Evolutionary conservation across 345 rosid species (phyloP).

Genomic region (Sisymbrium altissimum): DNA sequence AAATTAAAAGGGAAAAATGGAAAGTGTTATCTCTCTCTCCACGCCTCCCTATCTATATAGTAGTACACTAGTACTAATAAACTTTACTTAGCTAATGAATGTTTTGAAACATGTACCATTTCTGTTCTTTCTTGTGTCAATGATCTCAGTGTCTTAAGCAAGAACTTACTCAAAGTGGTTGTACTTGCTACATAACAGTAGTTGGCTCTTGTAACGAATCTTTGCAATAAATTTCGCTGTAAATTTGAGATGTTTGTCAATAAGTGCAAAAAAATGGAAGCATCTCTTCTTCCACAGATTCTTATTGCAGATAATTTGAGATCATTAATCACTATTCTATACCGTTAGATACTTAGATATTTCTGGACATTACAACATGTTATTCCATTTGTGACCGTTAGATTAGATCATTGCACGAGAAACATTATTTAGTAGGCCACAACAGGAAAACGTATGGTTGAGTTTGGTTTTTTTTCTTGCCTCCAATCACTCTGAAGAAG

Average conservation of each 20-base stretch:
- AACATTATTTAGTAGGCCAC: background rate
- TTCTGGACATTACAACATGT: background rate
- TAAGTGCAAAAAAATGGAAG: too few relatives aligned
- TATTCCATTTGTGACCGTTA: background rate
- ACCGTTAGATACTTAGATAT: conserved; percentile 20
- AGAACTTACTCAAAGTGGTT: too few relatives aligned
- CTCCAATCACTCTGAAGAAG: background rate
- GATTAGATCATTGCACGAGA: background rate
- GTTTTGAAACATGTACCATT: too few relatives aligned
- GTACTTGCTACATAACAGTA: too few relatives aligned
- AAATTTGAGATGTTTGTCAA: background rate
- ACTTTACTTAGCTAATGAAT: too few relatives aligned
- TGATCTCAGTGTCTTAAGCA: too few relatives aligned
- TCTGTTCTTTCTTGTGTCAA: too few relatives aligned
- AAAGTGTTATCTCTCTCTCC: background rate
- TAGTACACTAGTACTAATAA: too few relatives aligned
- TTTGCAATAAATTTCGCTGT: background rate
- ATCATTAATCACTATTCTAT: background rate
- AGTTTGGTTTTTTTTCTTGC: background rate
- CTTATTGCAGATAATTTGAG: too few relatives aligned
- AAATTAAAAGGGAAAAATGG: background rate
- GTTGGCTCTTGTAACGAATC: too few relatives aligned
- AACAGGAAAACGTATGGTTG: background rate
- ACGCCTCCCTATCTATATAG: background rate
- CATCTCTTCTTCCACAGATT: too few relatives aligned